Evolutionary conservation across 257 asterid genomes (phyloP).

Genomic region (Ophiorrhiza pumila): DNA sequence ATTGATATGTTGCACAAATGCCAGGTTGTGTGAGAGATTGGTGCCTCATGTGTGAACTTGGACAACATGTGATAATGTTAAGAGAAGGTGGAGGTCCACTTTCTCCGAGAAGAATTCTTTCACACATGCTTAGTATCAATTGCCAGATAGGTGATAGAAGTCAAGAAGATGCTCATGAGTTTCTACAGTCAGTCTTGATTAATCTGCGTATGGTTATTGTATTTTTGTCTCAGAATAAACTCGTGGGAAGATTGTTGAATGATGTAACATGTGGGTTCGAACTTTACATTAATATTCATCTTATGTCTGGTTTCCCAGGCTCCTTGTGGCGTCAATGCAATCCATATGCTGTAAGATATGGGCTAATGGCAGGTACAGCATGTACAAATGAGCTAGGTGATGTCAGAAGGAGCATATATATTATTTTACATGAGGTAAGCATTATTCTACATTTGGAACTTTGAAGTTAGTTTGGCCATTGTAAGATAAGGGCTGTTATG

Average conservation of each 20-base stretch:
- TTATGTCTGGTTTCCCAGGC: conserved; percentile 33
- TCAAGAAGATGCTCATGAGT: conserved; percentile 96
- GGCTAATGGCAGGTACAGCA: conserved; percentile 60
- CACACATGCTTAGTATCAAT: conserved; percentile 62
- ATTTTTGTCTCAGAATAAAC: not conserved
- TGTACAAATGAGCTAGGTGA: conserved; percentile 62
- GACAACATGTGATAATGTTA: conserved; percentile 55
- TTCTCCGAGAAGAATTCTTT: conserved; percentile 64
- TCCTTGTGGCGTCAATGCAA: conserved; percentile 91
- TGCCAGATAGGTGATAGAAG: conserved; percentile 86
- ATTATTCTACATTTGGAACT: not conserved
- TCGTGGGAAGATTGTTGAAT: not conserved
- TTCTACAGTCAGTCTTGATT: conserved; percentile 51
- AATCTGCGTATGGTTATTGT: not conserved
- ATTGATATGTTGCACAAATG: conserved; percentile 10
- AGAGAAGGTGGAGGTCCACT: conserved; percentile 67
- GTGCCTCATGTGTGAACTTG: conserved; percentile 93
- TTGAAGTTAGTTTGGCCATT: not conserved
- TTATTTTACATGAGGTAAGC: conserved; percentile 80
- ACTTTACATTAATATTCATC: not conserved
- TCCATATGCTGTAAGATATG: conserved; percentile 72
- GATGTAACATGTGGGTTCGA: not conserved
- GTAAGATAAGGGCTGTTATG: not conserved
- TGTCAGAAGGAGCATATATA: conserved; percentile 85
- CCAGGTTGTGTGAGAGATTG: conserved; percentile 70